Evolutionary conservation across 2,329 filamentous ascomycete species (phyloP), one percentile per base, ranked within the genome.

Genomic region (Xylaria hypoxylon): DNA sequence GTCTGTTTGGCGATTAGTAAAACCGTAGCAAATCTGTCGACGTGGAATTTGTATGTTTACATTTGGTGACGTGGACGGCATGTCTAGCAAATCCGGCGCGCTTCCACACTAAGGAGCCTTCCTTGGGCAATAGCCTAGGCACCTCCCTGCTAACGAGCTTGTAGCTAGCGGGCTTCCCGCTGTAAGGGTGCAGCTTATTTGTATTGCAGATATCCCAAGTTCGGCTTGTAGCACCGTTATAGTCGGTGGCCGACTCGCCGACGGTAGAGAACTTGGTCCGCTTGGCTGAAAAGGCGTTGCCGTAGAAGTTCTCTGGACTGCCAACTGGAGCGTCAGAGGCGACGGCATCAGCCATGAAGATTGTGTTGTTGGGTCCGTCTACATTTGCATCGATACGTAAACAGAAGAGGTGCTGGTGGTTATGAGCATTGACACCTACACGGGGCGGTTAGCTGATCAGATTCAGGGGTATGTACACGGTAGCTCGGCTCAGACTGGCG

Each of bases 331-430:
- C 93, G 0, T 91, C 85, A 0, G 90, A 90, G 0, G 85, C 83
- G 0, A 89, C 85, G 0, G 93, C 91, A 72, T 97, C 94, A 13
- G 91, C 89, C 80, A 94, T 88, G 83, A 93, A 95, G 65, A 97
- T 85, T 0, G 93, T 94, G 78, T 97, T 97, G 69, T 90, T 86
- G 0, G 90, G 87, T 0, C 94, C 94, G 76, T 97, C 94, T 62
- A 97, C 87, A 75, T 95, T 96, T 35, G 94, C 88, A 77, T 97
- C 92, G 48, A 97, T 83, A 47, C 94, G 92, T 48, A 97, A 83
- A 77, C 93, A 97, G 87, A 97, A 97, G 35, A 97, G 86, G 79
- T 97, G 94, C 80, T 97, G 94, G 79, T 97, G 94, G 82, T 97
- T 97, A 81, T 97, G 94, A 0, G 94, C 94, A 75, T 97, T 97